Percentiles rank a stretch among this genome's conserved stretches.
phyloP scores from a whole-genome alignment of 2,329 filamentous ascomycete species.

The Didymellaceae sp. region DNA sequence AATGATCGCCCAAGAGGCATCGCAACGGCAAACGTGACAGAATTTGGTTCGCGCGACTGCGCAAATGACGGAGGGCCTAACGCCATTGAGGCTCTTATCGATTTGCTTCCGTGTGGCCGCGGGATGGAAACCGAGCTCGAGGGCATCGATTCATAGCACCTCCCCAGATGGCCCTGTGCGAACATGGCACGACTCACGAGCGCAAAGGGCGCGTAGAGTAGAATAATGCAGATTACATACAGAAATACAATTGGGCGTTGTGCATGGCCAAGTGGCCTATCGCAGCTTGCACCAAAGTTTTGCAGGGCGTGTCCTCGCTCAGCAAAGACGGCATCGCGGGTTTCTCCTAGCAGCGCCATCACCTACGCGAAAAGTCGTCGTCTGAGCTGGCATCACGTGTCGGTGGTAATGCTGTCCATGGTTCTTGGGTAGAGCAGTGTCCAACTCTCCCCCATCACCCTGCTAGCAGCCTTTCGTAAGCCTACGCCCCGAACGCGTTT shows the following conservation, averaged over 20 bases:
- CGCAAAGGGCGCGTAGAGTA: slow-evolving; percentile 22
- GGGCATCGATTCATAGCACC: slow-evolving; percentile 14
- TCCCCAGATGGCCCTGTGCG: slow-evolving; percentile 7
- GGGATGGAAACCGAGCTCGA: slow-evolving; percentile 21
- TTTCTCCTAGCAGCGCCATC: slow-evolving; percentile 1
- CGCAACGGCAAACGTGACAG: slow-evolving; percentile 12
- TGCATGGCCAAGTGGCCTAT: slow-evolving; percentile 18
- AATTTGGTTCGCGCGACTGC: slow-evolving; percentile 9
- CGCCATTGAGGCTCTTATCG: slow-evolving; percentile 30
- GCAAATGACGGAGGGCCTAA: slow-evolving; percentile 16
- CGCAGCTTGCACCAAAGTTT: slow-evolving; percentile 15
- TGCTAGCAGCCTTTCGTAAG: slow-evolving; percentile 20
- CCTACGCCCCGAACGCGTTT: slow-evolving; percentile 29
- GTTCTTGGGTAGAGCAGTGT: slow-evolving; percentile 1
- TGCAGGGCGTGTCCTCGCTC: slow-evolving; percentile 24
- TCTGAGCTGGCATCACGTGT: slow-evolving; percentile 26
- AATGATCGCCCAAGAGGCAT: background rate
- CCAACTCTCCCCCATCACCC: slow-evolving; percentile 14
- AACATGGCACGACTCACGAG: slow-evolving; percentile 25
- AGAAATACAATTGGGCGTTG: slow-evolving; percentile 27
- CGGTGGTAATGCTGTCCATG: slow-evolving; percentile 8
- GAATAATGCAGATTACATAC: slow-evolving; percentile 23
- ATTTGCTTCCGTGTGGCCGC: slow-evolving; percentile 24
- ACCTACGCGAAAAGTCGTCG: slow-evolving; percentile 21
- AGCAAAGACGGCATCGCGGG: slow-evolving; percentile 19